Conservation (phyloP, 2,329 filamentous ascomycete species). For the Talaromyces sp. region DNA sequence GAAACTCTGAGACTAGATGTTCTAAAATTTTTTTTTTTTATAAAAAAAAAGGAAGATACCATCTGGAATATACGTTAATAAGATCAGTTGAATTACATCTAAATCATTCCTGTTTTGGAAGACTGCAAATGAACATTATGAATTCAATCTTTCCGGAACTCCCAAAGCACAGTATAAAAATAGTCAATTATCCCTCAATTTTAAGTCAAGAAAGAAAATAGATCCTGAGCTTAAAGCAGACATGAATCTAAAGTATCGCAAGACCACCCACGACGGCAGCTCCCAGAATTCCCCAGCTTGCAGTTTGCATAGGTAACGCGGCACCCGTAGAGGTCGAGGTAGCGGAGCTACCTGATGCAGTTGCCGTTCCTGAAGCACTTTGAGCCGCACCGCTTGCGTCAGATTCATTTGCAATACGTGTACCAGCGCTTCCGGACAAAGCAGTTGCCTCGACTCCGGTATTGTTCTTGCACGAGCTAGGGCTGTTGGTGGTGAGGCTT, state of each 20-base stretch:
- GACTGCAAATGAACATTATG: too few relatives aligned
- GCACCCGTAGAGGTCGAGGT: constrained; percentile 26
- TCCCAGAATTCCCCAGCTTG: constrained; percentile 32
- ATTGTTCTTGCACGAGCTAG: constrained; percentile 52
- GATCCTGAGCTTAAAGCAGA: neutral
- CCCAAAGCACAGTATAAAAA: neutral
- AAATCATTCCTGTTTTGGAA: too few relatives aligned
- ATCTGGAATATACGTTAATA: too few relatives aligned
- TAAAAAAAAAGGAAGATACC: too few relatives aligned
- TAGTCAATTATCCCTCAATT: neutral
- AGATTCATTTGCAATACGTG: constrained; percentile 41
- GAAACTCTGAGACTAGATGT: too few relatives aligned
- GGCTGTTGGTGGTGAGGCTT: constrained; percentile 39
- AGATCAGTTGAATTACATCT: too few relatives aligned
- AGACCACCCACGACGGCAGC: constrained; percentile 27
- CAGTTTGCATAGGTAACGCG: constrained; percentile 27
- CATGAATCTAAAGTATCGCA: constrained; percentile 24
- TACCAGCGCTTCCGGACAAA: constrained; percentile 32
- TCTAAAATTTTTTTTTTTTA: too few relatives aligned
- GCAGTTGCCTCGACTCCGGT: constrained; percentile 47
- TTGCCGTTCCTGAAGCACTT: constrained; percentile 11
- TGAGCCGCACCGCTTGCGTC: constrained; percentile 28
- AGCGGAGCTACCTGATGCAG: constrained; percentile 7
- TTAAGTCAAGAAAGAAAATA: neutral
- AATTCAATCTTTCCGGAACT: neutral